These are phyloP conservation scores for Cercospora zeae-maydis DNA, from an alignment of 2,329 filamentous ascomycete species.

Conservation along the genomic window DNA sequence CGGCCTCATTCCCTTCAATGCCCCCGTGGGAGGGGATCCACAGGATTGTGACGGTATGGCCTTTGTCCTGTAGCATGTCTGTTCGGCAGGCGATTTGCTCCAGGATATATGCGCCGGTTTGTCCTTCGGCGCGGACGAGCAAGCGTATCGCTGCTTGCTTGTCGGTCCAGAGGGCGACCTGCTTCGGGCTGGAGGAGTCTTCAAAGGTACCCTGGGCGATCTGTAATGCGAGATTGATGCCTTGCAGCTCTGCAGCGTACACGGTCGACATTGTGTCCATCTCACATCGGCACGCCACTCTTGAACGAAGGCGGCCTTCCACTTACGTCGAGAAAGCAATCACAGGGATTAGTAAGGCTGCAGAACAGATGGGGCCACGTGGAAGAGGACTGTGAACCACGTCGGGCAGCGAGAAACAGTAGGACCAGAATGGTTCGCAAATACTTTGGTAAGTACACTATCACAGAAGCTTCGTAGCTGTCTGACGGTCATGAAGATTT, in stretches of 20 bases:
- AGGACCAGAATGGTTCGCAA: too few relatives aligned
- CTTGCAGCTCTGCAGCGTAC: constrained; percentile 2
- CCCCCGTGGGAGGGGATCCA: not conserved
- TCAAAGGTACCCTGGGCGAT: not conserved
- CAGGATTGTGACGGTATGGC: not conserved
- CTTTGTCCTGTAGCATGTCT: not conserved
- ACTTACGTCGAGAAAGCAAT: too few relatives aligned
- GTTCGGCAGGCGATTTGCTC: not conserved
- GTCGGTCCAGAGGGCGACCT: not conserved
- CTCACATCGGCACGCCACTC: too few relatives aligned
- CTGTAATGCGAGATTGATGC: not conserved
- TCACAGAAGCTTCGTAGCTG: too few relatives aligned
- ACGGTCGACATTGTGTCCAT: not conserved
- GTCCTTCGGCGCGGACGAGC: not conserved
- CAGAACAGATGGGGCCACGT: too few relatives aligned
- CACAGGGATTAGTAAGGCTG: too few relatives aligned
- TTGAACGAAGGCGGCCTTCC: too few relatives aligned
- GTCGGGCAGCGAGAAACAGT: too few relatives aligned
- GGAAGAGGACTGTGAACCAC: too few relatives aligned
- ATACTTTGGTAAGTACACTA: too few relatives aligned
- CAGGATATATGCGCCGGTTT: not conserved
- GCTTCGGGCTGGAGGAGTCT: not conserved
- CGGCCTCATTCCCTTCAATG: constrained; percentile 1
- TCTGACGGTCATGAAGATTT: too few relatives aligned
- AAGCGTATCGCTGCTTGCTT: constrained; percentile 1